Percentiles rank a stretch among this genome's conserved stretches.
phyloP scores from a whole-genome alignment of 2,329 filamentous ascomycete genomes.

The Fusarium graminum region DNA sequence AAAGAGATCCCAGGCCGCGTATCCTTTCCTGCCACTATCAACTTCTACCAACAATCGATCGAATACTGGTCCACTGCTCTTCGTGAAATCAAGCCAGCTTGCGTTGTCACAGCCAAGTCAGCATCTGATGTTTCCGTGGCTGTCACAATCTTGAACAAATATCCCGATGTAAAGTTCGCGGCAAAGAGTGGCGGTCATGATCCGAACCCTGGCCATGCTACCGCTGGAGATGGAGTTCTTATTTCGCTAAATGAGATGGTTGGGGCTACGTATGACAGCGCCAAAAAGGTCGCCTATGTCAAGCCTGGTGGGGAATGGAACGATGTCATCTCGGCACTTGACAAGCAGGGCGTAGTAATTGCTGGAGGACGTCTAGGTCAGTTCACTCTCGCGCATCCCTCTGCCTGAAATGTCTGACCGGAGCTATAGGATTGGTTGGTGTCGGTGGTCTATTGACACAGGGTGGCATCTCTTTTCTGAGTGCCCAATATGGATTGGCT shows the following conservation, averaged over 20 bases:
- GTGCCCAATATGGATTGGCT: slow-evolving; percentile 27
- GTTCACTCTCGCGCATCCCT: rapidly evolving
- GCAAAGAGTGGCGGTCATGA: slow-evolving; percentile 29
- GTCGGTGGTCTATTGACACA: slow-evolving; percentile 18
- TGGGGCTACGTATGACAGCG: slow-evolving; percentile 15
- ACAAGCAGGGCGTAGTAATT: slow-evolving; percentile 13
- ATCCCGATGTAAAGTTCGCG: slow-evolving; percentile 25
- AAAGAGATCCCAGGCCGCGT: slow-evolving; percentile 1
- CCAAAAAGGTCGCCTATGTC: slow-evolving; percentile 20
- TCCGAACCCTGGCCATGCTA: slow-evolving; percentile 21
- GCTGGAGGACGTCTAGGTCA: slow-evolving; percentile 20
- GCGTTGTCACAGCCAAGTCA: slow-evolving; percentile 11
- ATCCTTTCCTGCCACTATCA: slow-evolving; percentile 3
- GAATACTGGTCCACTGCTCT: slow-evolving; percentile 25
- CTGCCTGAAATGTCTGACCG: rapidly evolving
- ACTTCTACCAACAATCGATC: background rate
- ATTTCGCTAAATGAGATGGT: slow-evolving; percentile 24
- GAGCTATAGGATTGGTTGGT: background rate
- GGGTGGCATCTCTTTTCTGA: slow-evolving; percentile 29
- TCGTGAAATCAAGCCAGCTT: slow-evolving; percentile 17
- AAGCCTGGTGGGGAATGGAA: slow-evolving; percentile 37
- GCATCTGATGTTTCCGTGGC: slow-evolving; percentile 12
- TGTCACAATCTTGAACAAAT: slow-evolving; percentile 26
- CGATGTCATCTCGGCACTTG: slow-evolving; percentile 12
- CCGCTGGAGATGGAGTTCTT: slow-evolving; percentile 11